Percentiles rank a stretch among this genome's conserved stretches.
phyloP scores from a whole-genome alignment of 495 filamentous ascomycete species.

The Aspergillus sparsus region DNA sequence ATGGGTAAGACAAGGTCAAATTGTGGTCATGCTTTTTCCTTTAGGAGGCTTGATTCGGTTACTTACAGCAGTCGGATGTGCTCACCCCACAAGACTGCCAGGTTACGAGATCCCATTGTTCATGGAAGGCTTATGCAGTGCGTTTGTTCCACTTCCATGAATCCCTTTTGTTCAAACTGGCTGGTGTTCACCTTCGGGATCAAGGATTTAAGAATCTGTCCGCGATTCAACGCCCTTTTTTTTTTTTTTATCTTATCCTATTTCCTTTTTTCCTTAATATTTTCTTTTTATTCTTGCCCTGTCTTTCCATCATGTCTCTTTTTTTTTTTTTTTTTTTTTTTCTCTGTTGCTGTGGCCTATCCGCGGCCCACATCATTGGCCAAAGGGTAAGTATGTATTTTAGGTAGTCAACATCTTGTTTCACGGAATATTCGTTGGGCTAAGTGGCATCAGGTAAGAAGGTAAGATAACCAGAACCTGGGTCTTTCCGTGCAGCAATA shows the following conservation, averaged over 20 bases:
- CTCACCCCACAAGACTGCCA: constrained; percentile 5
- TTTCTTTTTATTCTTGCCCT: constrained; percentile 21
- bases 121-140: not conserved
- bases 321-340: constrained; percentile 26
- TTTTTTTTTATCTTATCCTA: constrained; percentile 25
- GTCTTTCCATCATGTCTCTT: constrained; percentile 20
- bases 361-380: constrained; percentile 15
- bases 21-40: constrained; percentile 2
- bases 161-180: constrained; percentile 6
- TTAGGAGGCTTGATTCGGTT: constrained; percentile 6
- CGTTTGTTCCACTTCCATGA: not conserved
- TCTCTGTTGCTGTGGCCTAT: constrained; percentile 26
- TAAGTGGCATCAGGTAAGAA: constrained; percentile 59
- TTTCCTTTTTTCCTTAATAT: constrained; percentile 24
- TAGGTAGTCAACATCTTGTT: constrained; percentile 36
- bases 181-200: constrained; percentile 7
- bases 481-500: constrained; percentile 36
- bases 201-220: constrained; percentile 10
- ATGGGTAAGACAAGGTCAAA: constrained; percentile 60
- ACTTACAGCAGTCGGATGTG: constrained; percentile 27
- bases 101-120: constrained; percentile 12
- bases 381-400: constrained; percentile 55
- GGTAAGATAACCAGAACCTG: constrained; percentile 65
- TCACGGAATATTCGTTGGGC: constrained; percentile 21
- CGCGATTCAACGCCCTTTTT: constrained; percentile 19